Conservation (phyloP, 2,329 filamentous ascomycete species). For the Aspergillus glaucus region DNA sequence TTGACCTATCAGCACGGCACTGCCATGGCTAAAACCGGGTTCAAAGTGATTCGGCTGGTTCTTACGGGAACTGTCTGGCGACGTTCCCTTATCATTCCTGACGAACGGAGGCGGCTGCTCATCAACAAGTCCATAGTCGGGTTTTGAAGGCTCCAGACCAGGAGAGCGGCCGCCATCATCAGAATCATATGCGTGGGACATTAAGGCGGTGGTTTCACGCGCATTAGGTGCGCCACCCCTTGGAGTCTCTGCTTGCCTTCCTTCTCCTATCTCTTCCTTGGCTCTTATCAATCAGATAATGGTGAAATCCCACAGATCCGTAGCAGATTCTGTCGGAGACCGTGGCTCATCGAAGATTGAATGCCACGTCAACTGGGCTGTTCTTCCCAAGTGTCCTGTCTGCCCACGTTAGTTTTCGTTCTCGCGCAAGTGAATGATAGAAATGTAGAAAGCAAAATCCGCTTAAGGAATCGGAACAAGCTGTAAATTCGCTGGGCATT, state of each 20-base stretch:
- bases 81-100: slow-evolving; percentile 24
- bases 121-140: slow-evolving; percentile 24
- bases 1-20: slow-evolving; percentile 56
- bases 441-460: too few species aligned
- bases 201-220: slow-evolving; percentile 23
- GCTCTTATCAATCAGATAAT: background rate
- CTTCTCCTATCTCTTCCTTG: background rate
- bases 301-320: background rate
- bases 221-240: slow-evolving; percentile 21
- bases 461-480: too few species aligned
- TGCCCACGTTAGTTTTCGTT: background rate
- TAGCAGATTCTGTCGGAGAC: background rate
- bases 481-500: too few species aligned
- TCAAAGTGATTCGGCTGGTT: slow-evolving; percentile 20
- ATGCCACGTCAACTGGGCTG: background rate
- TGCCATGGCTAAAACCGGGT: slow-evolving; percentile 51
- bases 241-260: slow-evolving; percentile 2
- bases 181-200: slow-evolving; percentile 37
- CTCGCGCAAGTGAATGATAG: background rate
- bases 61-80: slow-evolving; percentile 31
- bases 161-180: slow-evolving; percentile 36
- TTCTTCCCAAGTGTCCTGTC: background rate
- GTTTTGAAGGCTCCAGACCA: slow-evolving; percentile 23
- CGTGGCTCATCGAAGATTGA: background rate
- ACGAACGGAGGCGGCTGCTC: slow-evolving; percentile 32